Base-by-base conservation (phyloP, 1,284 basidiomycete genomes). In the Fomitopsis palustris region DNA sequence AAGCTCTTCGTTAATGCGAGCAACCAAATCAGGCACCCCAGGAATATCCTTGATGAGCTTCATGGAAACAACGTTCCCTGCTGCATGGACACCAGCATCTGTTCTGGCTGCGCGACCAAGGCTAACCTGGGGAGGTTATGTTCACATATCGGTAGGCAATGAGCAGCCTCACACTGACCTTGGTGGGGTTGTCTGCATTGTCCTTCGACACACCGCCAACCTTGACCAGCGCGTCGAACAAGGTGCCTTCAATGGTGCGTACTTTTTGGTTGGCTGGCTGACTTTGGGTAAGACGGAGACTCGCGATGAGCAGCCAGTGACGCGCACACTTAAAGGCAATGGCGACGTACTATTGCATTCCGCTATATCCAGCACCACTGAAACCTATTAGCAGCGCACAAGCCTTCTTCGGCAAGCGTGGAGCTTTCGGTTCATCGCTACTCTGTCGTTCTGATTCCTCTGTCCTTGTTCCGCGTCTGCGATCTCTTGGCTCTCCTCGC, bases 81-180 rank as follows among this genome's bases (percentile, higher is more conserved):
- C 96, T 5, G 97, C 97, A 70, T 98, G 96, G 5, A 99, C 97
- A 19, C 97, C 97, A 1, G 96, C 92, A 73, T 99, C 97, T 0
- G 97, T 99, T 2, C 97, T 81, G 6, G 97, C 97, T 2, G 96
- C 93, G 39, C 97, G 86, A 47, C 87, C 88, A 14, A 99, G 83
- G 53, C 83, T 85, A 55, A 96, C 91, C 92, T 93, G 67, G 0
- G 12, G 19, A 42, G 39, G 1, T 19, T 23, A n/a, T n/a, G 27
- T 41, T 25, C 14, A 47, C 49, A 35, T 19, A 17, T 14, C n/a
- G 33, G 25, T 16, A 29, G 17, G 14, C 23, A 23, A 41, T 6
- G 29, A 33, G 9, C 19, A 16, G 51, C 43, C 4, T 16, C 14
- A 45, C 27, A 65, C 71, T 53, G 61, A 90, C 94, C 78, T 98